phyloP scores from a whole-genome alignment of 192 early-diverging fungal species.

The Chytriomyces confervae region DNA sequence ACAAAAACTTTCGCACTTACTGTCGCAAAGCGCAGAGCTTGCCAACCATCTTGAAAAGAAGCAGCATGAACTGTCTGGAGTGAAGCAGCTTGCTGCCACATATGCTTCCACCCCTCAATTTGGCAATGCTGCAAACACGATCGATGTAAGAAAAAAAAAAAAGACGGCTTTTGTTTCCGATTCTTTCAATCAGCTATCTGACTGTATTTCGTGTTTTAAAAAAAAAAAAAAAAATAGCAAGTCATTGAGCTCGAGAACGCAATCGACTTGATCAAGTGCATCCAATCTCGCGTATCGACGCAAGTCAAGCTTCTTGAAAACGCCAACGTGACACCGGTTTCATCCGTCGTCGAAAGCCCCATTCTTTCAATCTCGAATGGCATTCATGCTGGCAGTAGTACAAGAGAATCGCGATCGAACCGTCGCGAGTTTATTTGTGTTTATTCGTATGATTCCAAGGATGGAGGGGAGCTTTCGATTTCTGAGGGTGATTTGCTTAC shows the following conservation, averaged over 20 bases:
- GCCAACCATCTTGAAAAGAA: conserved; percentile 28
- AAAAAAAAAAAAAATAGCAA: conserved; percentile 39
- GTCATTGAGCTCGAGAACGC: conserved; percentile 48
- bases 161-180: too few relatives aligned
- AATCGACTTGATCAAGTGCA: conserved; percentile 45
- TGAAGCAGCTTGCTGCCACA: conserved; percentile 40
- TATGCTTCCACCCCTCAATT: conserved; percentile 47
- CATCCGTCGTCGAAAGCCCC: conserved; percentile 17
- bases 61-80: conserved; percentile 44
- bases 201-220: background rate
- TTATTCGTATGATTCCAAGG: conserved; percentile 49
- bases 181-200: background rate
- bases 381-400: background rate
- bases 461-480: conserved; percentile 43
- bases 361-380: conserved; percentile 32
- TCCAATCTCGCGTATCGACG: conserved; percentile 21
- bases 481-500: conserved; percentile 48
- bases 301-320: conserved; percentile 45
- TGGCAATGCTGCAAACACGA: conserved; percentile 38
- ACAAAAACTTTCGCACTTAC: conserved; percentile 44
- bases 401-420: background rate
- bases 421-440: conserved; percentile 39
- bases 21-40: conserved; percentile 39
- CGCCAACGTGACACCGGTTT: conserved; percentile 28
- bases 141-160: conserved; percentile 39